These are phyloP conservation scores for Euphorbia pulcherrima DNA, from an alignment of 345 rosid species.

Conservation along the genomic window DNA sequence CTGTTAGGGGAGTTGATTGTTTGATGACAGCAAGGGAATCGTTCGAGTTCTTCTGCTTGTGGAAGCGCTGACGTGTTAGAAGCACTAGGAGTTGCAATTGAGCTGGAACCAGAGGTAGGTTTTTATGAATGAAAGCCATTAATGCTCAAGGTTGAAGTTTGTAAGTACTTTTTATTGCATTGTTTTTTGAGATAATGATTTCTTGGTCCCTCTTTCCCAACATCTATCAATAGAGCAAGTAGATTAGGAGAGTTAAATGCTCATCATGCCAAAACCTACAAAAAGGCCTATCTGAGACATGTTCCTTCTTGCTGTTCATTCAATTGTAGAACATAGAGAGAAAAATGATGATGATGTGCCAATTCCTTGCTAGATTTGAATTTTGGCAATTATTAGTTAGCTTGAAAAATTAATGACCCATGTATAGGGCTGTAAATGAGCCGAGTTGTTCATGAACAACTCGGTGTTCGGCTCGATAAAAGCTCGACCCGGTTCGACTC, in stretches of 20 bases:
- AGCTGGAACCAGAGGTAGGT: constrained; percentile 73
- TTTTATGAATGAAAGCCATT: neutral
- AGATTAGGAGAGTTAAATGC: neutral
- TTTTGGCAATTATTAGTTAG: neutral
- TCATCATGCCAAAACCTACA: constrained; percentile 3
- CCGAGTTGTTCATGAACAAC: too few species aligned
- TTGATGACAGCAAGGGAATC: constrained; percentile 78
- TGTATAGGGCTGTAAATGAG: too few species aligned
- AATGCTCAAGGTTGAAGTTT: neutral
- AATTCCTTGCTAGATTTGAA: too few species aligned
- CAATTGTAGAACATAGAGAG: neutral
- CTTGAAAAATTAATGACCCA: neutral
- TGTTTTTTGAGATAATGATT: neutral
- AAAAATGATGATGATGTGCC: too few species aligned
- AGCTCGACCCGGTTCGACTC: too few species aligned
- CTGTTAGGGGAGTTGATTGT: neutral
- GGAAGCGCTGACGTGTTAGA: constrained; percentile 98
- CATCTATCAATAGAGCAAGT: neutral
- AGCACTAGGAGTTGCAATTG: constrained; percentile 67
- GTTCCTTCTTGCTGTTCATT: neutral
- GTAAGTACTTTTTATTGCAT: neutral
- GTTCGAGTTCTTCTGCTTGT: constrained; percentile 95
- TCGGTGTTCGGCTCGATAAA: too few species aligned
- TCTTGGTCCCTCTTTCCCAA: neutral
- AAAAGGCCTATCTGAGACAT: neutral